phyloP scores from a whole-genome alignment of 805 yeast species.

The Sungouiozyma intestinalis region DNA sequence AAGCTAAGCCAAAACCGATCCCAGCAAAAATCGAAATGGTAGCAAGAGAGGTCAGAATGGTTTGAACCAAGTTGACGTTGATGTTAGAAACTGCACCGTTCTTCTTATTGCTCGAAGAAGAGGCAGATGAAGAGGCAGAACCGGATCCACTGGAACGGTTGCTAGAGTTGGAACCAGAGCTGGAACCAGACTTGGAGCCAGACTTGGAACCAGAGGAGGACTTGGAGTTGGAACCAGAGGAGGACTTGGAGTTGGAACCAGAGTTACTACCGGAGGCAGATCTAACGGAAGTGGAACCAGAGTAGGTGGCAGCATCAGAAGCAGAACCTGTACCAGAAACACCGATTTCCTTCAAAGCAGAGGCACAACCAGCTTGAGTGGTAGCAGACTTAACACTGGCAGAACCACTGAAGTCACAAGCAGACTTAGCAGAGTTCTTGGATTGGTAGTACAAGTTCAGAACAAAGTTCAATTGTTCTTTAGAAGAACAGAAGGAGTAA shows the following conservation, averaged over 20 bases:
- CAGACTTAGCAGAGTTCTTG: conserved; percentile 35
- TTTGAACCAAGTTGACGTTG: conserved; percentile 4
- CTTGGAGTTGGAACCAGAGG: neutral
- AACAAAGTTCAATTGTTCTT: conserved; percentile 55
- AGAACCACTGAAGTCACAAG: conserved; percentile 63
- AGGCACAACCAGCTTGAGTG: conserved; percentile 44
- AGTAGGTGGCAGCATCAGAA: conserved; percentile 24
- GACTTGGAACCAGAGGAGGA: conserved; percentile 2
- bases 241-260: conserved; percentile 7
- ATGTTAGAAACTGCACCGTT: conserved; percentile 2
- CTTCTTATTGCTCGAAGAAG: conserved; percentile 6
- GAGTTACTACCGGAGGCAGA: conserved; percentile 9
- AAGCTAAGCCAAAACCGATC: conserved; percentile 5
- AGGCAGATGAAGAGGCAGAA: conserved; percentile 5
- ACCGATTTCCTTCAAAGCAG: conserved; percentile 58
- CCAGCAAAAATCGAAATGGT: conserved; percentile 5
- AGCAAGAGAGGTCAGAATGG: conserved; percentile 3
- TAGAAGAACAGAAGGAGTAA: conserved; percentile 58
- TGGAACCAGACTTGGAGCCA: conserved; percentile 1
- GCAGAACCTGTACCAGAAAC: conserved; percentile 51
- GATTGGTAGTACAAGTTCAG: conserved; percentile 53
- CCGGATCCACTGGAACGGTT: conserved; percentile 1
- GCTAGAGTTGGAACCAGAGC: neutral
- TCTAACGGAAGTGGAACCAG: conserved; percentile 19
- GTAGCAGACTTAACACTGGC: conserved; percentile 42